These are phyloP conservation scores for Lichtheimia hyalospora DNA, from an alignment of 371 early-diverging fungal genomes.

Conservation along the genomic window DNA sequence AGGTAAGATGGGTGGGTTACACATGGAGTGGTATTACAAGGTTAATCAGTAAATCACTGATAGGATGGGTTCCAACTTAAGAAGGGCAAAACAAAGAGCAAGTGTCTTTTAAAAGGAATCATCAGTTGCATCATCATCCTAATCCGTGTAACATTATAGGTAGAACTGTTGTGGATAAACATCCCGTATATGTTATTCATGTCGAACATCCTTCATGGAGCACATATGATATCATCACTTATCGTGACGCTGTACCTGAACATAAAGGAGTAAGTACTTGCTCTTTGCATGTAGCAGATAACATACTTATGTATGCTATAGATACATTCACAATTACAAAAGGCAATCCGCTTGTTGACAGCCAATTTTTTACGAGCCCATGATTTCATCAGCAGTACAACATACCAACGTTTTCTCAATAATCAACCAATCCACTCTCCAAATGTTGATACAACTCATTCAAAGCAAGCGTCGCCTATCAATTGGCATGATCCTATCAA, in stretches of 20 bases:
- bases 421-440: neutral
- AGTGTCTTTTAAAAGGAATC: too few species aligned
- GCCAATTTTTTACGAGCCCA: conserved; percentile 11
- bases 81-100: neutral
- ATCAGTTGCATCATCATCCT: too few species aligned
- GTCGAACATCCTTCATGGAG: conserved; percentile 36
- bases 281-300: too few species aligned
- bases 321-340: conserved; percentile 4
- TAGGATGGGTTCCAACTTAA: too few species aligned
- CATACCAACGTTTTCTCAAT: conserved; percentile 1
- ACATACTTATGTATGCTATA: neutral
- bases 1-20: neutral
- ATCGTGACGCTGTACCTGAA: conserved; percentile 4
- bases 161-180: conserved; percentile 22
- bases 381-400: conserved; percentile 4
- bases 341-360: conserved; percentile 1
- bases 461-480: too few species aligned
- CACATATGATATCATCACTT: conserved; percentile 40
- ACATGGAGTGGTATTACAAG: too few species aligned
- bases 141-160: neutral
- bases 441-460: neutral
- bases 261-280: neutral
- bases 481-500: too few species aligned
- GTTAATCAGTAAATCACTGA: too few species aligned
- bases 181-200: conserved; percentile 57